Percentiles rank a stretch among this genome's conserved stretches.
These are phyloP conservation scores for Cynara cardunculus DNA, from an alignment of 129 eudicot species.

Conservation along the genomic window DNA sequence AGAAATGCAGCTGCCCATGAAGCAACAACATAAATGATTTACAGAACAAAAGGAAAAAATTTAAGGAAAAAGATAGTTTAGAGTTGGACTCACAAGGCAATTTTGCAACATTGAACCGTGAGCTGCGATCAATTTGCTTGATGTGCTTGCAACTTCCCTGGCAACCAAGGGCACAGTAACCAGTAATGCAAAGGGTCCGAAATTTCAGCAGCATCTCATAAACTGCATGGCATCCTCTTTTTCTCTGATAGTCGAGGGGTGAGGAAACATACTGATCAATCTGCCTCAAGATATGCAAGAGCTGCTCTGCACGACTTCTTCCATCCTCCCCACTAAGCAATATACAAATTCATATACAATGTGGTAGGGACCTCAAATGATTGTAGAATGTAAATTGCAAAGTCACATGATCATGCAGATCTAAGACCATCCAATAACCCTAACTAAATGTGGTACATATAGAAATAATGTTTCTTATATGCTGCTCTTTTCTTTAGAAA, in stretches of 20 bases:
- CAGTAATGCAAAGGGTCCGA: slow-evolving; percentile 74
- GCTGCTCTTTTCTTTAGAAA: background rate
- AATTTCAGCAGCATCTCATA: slow-evolving; percentile 87
- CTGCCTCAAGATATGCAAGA: slow-evolving; percentile 82
- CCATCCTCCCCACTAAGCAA: slow-evolving; percentile 90
- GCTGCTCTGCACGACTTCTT: slow-evolving; percentile 96
- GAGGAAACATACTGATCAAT: slow-evolving; percentile 91
- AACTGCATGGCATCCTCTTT: slow-evolving; percentile 88
- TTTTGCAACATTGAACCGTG: slow-evolving; percentile 48
- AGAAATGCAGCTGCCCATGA: slow-evolving; percentile 71
- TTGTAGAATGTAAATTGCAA: too few species aligned
- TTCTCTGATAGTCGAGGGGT: slow-evolving; percentile 80
- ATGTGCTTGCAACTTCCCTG: slow-evolving; percentile 76
- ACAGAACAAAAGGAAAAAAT: background rate
- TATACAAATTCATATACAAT: background rate
- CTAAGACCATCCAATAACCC: background rate
- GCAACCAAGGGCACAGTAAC: slow-evolving; percentile 90
- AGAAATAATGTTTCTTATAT: too few species aligned
- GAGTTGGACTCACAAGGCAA: slow-evolving; percentile 54
- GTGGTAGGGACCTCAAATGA: background rate
- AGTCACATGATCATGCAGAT: background rate
- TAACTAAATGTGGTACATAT: background rate
- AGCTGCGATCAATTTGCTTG: slow-evolving; percentile 63
- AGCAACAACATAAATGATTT: slow-evolving; percentile 9
- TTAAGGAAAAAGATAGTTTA: background rate